Base-by-base conservation (phyloP, 2,329 filamentous ascomycete genomes). In the Pseudophaeomoniella oleicola region DNA sequence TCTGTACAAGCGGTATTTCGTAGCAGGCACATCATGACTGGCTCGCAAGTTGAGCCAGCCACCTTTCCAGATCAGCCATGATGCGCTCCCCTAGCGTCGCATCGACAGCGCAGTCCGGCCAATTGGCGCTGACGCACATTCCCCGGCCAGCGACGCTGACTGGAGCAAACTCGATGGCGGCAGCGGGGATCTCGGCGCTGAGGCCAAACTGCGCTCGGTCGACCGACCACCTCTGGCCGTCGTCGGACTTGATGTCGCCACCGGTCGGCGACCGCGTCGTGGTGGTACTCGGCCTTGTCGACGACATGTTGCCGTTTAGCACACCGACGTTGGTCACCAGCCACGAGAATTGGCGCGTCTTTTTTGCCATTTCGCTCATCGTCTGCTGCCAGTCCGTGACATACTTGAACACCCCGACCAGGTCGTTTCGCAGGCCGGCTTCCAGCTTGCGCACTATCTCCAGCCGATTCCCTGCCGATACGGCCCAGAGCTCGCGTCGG, bases 261-360 rank as follows among this genome's bases (percentile, higher is more conserved):
- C 22, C 22, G 22, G 13, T 29, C 22, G 22, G 22, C 22, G 22
- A 29, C 22, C 22, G 22, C 13, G 22, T 29, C 22, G 22, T 29
- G 22, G 22, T 35, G 34, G 17, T 35, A 11, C 17, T 27, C 12
- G 11, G 12, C 12, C 17, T 27, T 37, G 35, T 33, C n/a, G n/a
- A n/a, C 17, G 40, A 39, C 19, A 30, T 45, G 30, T 27, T 40
- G n/a, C 53, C 49, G 32, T 57, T 42, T 12, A 59, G 38, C 4
- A 57, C 50, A 30, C 56, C 57, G n/a, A 58, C 37, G 40, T 58
- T 59, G 32, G 54, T 56, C 5, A 60, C 49, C 15, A 56, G 40
- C 48, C 52, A 59, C 14, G 55, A 46, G 19, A 48, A 46, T 10
- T 53, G 44, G 13, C 56, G 44, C 37, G 47, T 38, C 46, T 49